Evolutionary conservation across 1,139 yeast genomes (phyloP), one percentile per base, ranked within the genome.

Genomic region (Diutina pseudorugosa): DNA sequence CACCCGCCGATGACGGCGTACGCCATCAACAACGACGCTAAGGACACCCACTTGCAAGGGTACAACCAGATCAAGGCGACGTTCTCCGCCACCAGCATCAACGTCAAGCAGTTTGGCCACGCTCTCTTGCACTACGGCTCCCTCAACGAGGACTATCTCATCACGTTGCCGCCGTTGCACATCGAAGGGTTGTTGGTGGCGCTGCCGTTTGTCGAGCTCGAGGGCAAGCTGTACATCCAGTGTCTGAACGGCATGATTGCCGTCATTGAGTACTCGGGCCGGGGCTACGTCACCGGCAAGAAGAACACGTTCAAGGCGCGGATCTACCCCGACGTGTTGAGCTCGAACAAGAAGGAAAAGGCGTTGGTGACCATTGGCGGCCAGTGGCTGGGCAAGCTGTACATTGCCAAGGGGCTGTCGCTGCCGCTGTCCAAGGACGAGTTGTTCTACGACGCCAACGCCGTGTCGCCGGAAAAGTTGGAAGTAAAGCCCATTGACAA

Each of bases 1-100:
- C 98, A 91, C 65, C 98, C 98, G 18, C 97, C 98, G 21, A 83
- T 87, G 41, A 90, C 97, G 18, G 97, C 94, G 2, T 93, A 89
- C 65, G 78, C 88, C 41, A 77, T 93, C 53, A 72, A 77, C 63
- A 89, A 89, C 64, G 86, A 83, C 57, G 77, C 80, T 61, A 77
- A 85, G 63, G 77, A 85, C 52, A 82, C 85, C 23, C 69, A 72
- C 36, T 72, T 90, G 55, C 86, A 90, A 66, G 98, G 98, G 49
- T 91, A 88, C 70, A 90, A 87, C 64, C 94, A 94, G 47, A 80
- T 91, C 62, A 85, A 81, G 67, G 91, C 98, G 25, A 81, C 89
- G 43, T 82, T 93, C 68, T 78, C 91, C 21, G 77, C 95, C 42
- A 79, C 90, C 23, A 76, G 87, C 25, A 77, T 91, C 58, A 82